phyloP scores from a whole-genome alignment of 345 rosid species.

The Citrus australasica region DNA sequence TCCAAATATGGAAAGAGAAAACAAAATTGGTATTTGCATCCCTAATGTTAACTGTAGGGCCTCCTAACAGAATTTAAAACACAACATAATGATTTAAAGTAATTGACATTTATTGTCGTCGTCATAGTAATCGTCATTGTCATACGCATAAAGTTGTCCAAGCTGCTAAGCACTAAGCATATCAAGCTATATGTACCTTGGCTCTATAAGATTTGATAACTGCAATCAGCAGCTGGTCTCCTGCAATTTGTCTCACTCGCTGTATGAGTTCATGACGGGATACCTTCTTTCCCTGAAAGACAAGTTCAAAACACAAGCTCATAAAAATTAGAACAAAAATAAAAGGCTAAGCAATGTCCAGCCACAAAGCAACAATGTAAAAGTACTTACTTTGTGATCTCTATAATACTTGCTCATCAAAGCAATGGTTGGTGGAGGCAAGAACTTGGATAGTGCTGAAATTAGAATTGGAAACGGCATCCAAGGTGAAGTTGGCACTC shows the following conservation, averaged over 20 bases:
- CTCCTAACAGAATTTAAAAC: not conserved
- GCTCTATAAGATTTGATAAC: slow-evolving; percentile 56
- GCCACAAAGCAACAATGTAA: not conserved
- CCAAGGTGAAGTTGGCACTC: slow-evolving; percentile 67
- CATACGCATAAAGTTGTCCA: not conserved
- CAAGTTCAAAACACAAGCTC: not conserved
- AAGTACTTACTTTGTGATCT: slow-evolving; percentile 43
- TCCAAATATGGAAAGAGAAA: not conserved
- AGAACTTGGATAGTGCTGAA: slow-evolving; percentile 49
- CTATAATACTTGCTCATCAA: slow-evolving; percentile 48
- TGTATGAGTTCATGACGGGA: slow-evolving; percentile 55
- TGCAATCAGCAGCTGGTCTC: slow-evolving; percentile 65
- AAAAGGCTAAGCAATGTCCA: not conserved
- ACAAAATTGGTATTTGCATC: not conserved
- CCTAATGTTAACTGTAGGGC: not conserved
- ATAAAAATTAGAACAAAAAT: not conserved
- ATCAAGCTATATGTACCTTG: slow-evolving; percentile 30
- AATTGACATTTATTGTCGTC: not conserved
- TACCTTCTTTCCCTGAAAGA: slow-evolving; percentile 60
- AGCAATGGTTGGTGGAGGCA: slow-evolving; percentile 37
- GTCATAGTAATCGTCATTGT: not conserved
- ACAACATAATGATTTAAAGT: not conserved
- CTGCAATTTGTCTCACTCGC: slow-evolving; percentile 47
- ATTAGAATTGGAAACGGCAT: slow-evolving; percentile 67
- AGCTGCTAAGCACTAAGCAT: not conserved